These are phyloP conservation scores for Cicer pinnatifidum DNA, from an alignment of 306 rosid species.

Conservation along the genomic window DNA sequence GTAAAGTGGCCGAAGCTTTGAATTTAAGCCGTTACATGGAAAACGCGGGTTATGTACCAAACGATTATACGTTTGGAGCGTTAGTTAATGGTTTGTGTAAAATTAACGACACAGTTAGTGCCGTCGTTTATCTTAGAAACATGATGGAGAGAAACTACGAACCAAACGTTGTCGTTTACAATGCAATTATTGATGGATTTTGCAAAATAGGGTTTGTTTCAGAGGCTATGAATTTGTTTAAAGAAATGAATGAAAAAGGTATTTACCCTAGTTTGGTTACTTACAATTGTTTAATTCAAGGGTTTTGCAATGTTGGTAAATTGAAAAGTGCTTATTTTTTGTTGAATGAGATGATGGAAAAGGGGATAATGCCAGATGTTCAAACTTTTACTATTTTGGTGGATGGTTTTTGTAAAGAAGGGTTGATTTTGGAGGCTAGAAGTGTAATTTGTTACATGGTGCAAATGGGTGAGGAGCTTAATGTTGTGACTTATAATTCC, in stretches of 20 bases:
- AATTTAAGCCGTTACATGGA: slow-evolving; percentile 30
- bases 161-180: slow-evolving; percentile 29
- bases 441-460: slow-evolving; percentile 42
- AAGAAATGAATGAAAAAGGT: slow-evolving; percentile 44
- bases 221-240: slow-evolving; percentile 43
- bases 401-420: slow-evolving; percentile 49
- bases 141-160: slow-evolving; percentile 40
- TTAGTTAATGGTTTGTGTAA: slow-evolving; percentile 46
- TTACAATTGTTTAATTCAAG: slow-evolving; percentile 51
- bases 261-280: slow-evolving; percentile 30
- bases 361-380: slow-evolving; percentile 40
- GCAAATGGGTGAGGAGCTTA: slow-evolving; percentile 40
- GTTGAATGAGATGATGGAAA: slow-evolving; percentile 46
- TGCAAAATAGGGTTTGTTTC: slow-evolving; percentile 37
- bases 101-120: slow-evolving; percentile 32
- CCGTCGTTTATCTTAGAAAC: slow-evolving; percentile 31
- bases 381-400: slow-evolving; percentile 45
- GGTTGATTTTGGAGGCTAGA: slow-evolving; percentile 40
- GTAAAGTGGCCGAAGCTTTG: not conserved
- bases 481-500: slow-evolving; percentile 49
- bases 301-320: slow-evolving; percentile 25
- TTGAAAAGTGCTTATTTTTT: slow-evolving; percentile 42
- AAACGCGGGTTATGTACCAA: slow-evolving; percentile 2
- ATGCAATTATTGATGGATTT: slow-evolving; percentile 41
- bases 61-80: slow-evolving; percentile 39